Percentiles rank a stretch among this genome's conserved stretches.
These are phyloP conservation scores for Wickerhamomyces bovis DNA, from an alignment of 805 yeast species.

Conservation along the genomic window DNA sequence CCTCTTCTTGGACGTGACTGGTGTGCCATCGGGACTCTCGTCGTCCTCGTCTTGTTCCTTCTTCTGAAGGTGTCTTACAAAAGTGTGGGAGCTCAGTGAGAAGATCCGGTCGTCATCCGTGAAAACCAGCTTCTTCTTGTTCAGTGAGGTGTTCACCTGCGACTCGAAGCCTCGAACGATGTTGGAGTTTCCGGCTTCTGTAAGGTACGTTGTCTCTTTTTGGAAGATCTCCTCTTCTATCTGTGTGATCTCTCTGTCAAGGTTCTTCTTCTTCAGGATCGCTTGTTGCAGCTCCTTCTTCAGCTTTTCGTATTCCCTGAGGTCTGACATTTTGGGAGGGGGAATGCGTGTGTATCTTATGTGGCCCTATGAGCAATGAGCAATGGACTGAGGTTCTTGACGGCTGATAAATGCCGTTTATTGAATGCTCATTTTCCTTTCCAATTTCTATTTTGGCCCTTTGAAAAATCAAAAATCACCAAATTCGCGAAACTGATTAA, in stretches of 20 bases:
- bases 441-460: too few relatives aligned
- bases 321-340: conserved; percentile 8
- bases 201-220: conserved; percentile 71
- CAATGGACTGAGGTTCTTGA: too few relatives aligned
- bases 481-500: background rate
- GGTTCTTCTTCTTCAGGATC: conserved; percentile 50
- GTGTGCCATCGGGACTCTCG: conserved; percentile 19
- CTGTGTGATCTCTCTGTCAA: conserved; percentile 56
- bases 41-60: conserved; percentile 31
- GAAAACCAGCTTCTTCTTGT: conserved; percentile 42
- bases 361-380: too few relatives aligned
- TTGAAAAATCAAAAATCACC: background rate
- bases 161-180: conserved; percentile 84
- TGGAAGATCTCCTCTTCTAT: conserved; percentile 77
- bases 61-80: conserved; percentile 55
- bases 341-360: too few relatives aligned
- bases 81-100: conserved; percentile 67
- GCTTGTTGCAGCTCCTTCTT: conserved; percentile 61
- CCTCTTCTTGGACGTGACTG: conserved; percentile 4
- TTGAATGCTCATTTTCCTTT: too few relatives aligned
- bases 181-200: conserved; percentile 66
- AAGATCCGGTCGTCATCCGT: conserved; percentile 78
- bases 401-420: too few relatives aligned
- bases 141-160: conserved; percentile 30
- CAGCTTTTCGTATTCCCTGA: conserved; percentile 55